A percentile compares a stretch with the other conserved stretches of the same genome.
Evolutionary conservation across 306 rosid genomes (phyloP).

Genomic region (Arachis stenosperma): DNA sequence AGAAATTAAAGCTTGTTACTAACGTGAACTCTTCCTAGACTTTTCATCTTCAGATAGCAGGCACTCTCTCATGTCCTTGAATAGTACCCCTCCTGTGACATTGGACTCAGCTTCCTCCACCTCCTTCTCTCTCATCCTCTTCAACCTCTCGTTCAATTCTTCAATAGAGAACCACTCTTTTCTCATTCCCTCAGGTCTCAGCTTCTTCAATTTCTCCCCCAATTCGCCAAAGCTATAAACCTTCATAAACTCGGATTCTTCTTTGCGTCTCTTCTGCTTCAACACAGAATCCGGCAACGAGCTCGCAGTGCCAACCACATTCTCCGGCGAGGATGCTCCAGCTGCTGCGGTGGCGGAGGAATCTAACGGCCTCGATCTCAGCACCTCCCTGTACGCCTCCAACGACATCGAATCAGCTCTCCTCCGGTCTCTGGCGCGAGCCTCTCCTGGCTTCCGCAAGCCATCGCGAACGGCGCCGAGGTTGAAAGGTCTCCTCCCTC

Average conservation of each 20-base stretch:
- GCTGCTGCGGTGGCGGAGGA: background rate
- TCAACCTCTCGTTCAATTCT: constrained; percentile 75
- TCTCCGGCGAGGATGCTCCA: background rate
- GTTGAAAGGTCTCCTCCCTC: background rate
- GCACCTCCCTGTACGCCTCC: constrained; percentile 11
- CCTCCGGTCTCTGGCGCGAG: constrained; percentile 28
- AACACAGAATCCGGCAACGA: constrained; percentile 37
- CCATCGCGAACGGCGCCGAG: constrained; percentile 37
- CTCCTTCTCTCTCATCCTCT: constrained; percentile 60
- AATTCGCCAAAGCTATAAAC: constrained; percentile 40
- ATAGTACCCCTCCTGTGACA: fast-evolving
- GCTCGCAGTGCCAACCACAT: constrained; percentile 43
- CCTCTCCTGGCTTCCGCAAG: constrained; percentile 6
- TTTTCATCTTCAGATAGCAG: constrained; percentile 8
- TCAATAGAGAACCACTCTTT: constrained; percentile 57
- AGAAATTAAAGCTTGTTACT: constrained; percentile 22
- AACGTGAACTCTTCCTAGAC: constrained; percentile 29
- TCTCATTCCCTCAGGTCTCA: constrained; percentile 62
- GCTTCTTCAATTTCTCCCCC: constrained; percentile 63
- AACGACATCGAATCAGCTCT: constrained; percentile 6
- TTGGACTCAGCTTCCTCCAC: constrained; percentile 35
- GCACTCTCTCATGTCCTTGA: constrained; percentile 21
- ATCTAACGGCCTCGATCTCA: constrained; percentile 35
- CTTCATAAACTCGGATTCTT: constrained; percentile 38
- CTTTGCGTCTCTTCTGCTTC: constrained; percentile 38